Evolutionary conservation across 108 stramenopile species (phyloP).

Genomic region (Discostella stelligeroides): DNA sequence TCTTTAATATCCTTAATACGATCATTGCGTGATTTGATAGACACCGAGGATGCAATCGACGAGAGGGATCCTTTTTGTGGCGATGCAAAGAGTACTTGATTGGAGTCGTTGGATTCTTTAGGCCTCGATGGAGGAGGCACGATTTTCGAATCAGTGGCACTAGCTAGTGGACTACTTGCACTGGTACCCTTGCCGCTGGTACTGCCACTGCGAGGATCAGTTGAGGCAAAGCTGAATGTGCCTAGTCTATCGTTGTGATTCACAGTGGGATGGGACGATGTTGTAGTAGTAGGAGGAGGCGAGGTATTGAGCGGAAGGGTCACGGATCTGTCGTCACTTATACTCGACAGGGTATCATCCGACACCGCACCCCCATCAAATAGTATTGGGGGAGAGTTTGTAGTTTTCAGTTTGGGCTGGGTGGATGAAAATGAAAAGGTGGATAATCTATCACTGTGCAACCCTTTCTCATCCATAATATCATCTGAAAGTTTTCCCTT

Average conservation of each 20-base stretch:
- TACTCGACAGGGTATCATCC: neutral
- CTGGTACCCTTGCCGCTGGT: conserved; percentile 3
- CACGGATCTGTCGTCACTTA: neutral
- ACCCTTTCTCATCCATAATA: conserved; percentile 16
- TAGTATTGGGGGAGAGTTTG: neutral
- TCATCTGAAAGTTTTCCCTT: neutral
- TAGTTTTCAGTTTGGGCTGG: conserved; percentile 1
- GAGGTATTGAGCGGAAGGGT: conserved; percentile 1
- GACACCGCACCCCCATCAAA: neutral
- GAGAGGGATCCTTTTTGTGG: conserved; percentile 32
- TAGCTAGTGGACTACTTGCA: conserved; percentile 9
- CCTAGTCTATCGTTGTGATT: conserved; percentile 24
- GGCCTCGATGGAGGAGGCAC: conserved; percentile 4
- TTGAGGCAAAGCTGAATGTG: conserved; percentile 24
- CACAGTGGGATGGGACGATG: neutral
- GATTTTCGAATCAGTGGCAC: neutral
- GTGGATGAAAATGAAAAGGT: conserved; percentile 26
- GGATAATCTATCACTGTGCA: conserved; percentile 31
- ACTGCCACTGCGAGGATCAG: conserved; percentile 2
- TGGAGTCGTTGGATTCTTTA: neutral
- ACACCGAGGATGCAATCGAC: conserved; percentile 41
- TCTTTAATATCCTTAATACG: conserved; percentile 32
- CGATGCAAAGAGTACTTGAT: neutral
- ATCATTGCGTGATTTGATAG: conserved; percentile 37
- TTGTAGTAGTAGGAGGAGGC: neutral